These are phyloP conservation scores for Melanomma pulvis-pyrius DNA, from an alignment of 495 filamentous ascomycete species.

Conservation along the genomic window DNA sequence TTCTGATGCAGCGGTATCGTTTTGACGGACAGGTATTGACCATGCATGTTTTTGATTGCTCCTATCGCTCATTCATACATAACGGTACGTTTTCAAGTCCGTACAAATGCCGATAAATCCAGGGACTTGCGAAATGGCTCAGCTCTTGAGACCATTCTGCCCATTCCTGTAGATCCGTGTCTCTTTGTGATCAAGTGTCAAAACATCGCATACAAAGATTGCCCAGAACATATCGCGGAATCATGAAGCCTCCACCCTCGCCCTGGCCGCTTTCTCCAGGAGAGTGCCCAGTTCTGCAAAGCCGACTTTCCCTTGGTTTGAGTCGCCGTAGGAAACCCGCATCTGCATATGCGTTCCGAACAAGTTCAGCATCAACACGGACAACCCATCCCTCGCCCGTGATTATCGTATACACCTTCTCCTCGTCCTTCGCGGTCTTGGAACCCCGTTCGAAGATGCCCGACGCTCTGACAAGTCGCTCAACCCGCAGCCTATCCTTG, in stretches of 20 bases:
- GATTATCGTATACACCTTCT: slow-evolving; percentile 34
- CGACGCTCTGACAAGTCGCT: slow-evolving; percentile 38
- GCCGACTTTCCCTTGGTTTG: slow-evolving; percentile 27
- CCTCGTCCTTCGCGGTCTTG: slow-evolving; percentile 12
- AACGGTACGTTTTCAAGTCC: no score
- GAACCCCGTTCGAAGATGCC: slow-evolving; percentile 30
- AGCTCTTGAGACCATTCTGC: not conserved
- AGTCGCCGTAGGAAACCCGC: slow-evolving; percentile 27
- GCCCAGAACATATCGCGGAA: no score
- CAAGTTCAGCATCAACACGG: slow-evolving; percentile 36
- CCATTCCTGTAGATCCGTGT: not conserved
- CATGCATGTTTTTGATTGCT: no score
- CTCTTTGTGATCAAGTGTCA: no score
- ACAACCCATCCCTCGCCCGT: slow-evolving; percentile 44
- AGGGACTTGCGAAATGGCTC: no score
- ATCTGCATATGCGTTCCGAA: slow-evolving; percentile 39
- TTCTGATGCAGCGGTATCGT: no score
- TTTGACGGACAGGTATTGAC: no score
- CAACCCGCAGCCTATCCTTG: slow-evolving; percentile 40
- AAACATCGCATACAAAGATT: no score
- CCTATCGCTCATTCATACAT: no score
- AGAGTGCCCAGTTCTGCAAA: slow-evolving; percentile 33
- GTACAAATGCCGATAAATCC: no score
- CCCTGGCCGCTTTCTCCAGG: slow-evolving; percentile 31
- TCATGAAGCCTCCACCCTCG: slow-evolving; percentile 18